Evolutionary conservation across 176 grass and related monocot genomes (phyloP), one percentile per base, ranked within the genome.

Genomic region (Hyparrhenia diplandra): DNA sequence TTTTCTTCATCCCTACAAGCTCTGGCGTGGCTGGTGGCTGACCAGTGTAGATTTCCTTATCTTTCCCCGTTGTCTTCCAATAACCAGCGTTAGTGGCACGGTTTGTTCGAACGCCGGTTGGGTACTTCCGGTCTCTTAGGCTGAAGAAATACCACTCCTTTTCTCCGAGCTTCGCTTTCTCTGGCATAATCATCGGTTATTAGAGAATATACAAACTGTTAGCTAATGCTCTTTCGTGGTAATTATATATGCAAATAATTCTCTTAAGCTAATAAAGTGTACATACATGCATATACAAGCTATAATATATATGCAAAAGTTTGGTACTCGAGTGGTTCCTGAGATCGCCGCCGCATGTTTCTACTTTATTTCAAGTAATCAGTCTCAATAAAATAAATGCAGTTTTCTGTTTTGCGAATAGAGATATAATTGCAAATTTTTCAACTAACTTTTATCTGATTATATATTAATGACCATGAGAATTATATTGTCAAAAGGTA

Each of bases 91-190:
- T 92, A 2, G 94, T 97, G 37, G 94, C 94, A 2, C 94, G 89
- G 64, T 97, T 97, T 0, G 91, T 97, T 0, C 94, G 87, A 20
- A 97, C 87, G 0, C 94, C 94, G 0, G 94, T 97, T 0, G 94
- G 94, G 52, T 97, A 97, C 73, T 97, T 97, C 1, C 91, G 80
- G 60, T 97, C 94, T 0, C 80, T 81, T 20, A 94, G 34, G 62
- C 89, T 94, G 59, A 97, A 97, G 91, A 97, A 97, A 32, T 97
- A 97, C 94, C 94, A 97, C 58, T 97, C 94, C 2, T 97, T 97
- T 64, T 97, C 94, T 46, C 94, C 94, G 49, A 97, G 89, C 35
- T 94, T 97, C 0, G 94, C 91, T 36, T 97, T 97, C 21, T 82
- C 94, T 97, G 39, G 2, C 68, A 75, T 46, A 43, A 43, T 32